A percentile compares a stretch with the other conserved stretches of the same genome.
These are phyloP conservation scores for Abelmoschus esculentus DNA, from an alignment of 345 rosid species.

Conservation along the genomic window DNA sequence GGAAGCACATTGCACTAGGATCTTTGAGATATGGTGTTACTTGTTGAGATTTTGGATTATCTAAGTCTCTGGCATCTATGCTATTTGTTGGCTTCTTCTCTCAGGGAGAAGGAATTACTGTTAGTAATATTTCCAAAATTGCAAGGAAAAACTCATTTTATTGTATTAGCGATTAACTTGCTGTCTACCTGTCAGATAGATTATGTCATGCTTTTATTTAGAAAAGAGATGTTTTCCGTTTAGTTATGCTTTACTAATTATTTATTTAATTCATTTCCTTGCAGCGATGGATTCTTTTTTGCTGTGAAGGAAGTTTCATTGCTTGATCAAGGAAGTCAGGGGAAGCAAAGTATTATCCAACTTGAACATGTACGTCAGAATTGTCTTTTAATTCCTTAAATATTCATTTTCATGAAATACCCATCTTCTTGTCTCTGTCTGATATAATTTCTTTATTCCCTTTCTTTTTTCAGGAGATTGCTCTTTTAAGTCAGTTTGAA, in stretches of 20 bases:
- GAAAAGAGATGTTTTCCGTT: background rate
- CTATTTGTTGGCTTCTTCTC: background rate
- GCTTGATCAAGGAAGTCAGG: constrained; percentile 73
- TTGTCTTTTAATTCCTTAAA: background rate
- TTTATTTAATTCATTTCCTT: background rate
- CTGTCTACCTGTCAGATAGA: background rate
- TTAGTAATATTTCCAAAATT: background rate
- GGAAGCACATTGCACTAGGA: background rate
- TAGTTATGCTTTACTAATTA: background rate
- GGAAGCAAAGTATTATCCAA: constrained; percentile 59
- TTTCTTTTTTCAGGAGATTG: constrained; percentile 64
- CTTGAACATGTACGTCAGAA: constrained; percentile 60
- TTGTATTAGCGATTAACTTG: background rate
- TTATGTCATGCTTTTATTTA: background rate
- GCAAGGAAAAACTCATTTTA: background rate
- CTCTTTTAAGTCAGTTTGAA: constrained; percentile 68
- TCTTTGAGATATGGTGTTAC: background rate
- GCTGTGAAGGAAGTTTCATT: constrained; percentile 89
- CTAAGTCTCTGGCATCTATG: background rate
- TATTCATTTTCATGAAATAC: background rate
- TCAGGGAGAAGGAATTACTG: background rate
- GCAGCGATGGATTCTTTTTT: constrained; percentile 74
- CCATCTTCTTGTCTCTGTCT: background rate
- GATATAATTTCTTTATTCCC: background rate
- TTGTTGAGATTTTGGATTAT: background rate